A percentile compares a stretch with the other conserved stretches of the same genome.
These are phyloP conservation scores for Macaranga tanarius DNA, from an alignment of 441 rosid species.

Conservation along the genomic window DNA sequence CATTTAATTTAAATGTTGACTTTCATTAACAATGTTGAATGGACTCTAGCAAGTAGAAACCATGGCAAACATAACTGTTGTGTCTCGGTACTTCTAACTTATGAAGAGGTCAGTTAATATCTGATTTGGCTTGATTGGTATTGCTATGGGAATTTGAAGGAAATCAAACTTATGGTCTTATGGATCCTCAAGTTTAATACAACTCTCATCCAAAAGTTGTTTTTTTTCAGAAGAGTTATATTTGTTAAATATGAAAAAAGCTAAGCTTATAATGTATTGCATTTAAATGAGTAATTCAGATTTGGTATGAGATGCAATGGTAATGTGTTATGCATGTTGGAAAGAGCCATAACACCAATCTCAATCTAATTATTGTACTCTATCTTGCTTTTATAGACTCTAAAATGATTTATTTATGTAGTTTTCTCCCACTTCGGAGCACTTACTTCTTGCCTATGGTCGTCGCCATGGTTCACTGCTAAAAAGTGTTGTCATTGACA, in stretches of 20 bases:
- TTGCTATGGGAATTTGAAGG: background rate
- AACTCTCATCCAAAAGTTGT: background rate
- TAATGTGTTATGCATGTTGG: background rate
- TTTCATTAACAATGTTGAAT: too few relatives aligned
- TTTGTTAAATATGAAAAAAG: background rate
- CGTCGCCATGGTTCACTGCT: constrained; percentile 79
- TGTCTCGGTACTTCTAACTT: background rate
- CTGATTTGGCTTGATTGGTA: background rate
- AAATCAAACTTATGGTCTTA: background rate
- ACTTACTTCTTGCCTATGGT: constrained; percentile 76
- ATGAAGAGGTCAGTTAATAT: background rate
- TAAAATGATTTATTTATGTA: constrained; percentile 27
- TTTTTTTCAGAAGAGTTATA: background rate
- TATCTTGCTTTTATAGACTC: background rate
- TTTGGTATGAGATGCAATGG: background rate
- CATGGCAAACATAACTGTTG: background rate
- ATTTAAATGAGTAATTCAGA: background rate
- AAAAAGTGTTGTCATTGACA: constrained; percentile 69
- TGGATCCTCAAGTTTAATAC: background rate
- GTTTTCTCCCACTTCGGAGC: constrained; percentile 90
- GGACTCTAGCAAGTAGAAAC: background rate
- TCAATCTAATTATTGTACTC: background rate
- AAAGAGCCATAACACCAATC: background rate
- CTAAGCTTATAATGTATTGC: background rate
- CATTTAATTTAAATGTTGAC: background rate